Percentiles rank a stretch among this genome's conserved stretches.
phyloP scores from a whole-genome alignment of 257 asterid species.

The Solanum acaule region DNA sequence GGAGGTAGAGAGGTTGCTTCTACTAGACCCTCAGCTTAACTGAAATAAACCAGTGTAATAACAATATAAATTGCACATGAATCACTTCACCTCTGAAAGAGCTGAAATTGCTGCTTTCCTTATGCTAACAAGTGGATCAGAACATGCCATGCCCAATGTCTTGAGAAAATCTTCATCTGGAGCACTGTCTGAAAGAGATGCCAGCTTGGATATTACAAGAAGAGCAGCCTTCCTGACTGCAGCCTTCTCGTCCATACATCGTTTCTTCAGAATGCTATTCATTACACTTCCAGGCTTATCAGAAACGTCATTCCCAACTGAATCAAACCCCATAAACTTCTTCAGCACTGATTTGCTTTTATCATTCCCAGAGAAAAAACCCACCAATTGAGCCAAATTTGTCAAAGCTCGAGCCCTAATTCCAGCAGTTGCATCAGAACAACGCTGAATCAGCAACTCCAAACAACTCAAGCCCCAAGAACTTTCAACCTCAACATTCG shows the following conservation, averaged over 20 bases:
- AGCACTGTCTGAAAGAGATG: conserved; percentile 47
- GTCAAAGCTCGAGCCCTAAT: conserved; percentile 82
- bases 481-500: conserved; percentile 24
- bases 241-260: conserved; percentile 88
- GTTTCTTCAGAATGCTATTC: conserved; percentile 39
- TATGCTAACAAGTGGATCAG: conserved; percentile 95
- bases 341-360: conserved; percentile 35
- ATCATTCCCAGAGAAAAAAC: conserved; percentile 37
- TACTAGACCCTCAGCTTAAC: background rate
- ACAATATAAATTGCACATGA: background rate
- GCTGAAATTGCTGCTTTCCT: conserved; percentile 83
- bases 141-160: conserved; percentile 83
- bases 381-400: conserved; percentile 62
- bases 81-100: conserved; percentile 73
- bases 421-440: conserved; percentile 66
- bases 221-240: conserved; percentile 96
- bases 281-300: conserved; percentile 17
- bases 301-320: conserved; percentile 13
- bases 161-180: conserved; percentile 65
- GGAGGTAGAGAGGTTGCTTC: background rate
- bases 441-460: conserved; percentile 63
- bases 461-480: conserved; percentile 56
- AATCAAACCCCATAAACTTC: conserved; percentile 46
- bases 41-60: background rate
- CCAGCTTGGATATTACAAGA: conserved; percentile 61